Evolutionary conservation across 2,329 filamentous ascomycete species (phyloP).

Genomic region (Thielaviopsis punctulata): DNA sequence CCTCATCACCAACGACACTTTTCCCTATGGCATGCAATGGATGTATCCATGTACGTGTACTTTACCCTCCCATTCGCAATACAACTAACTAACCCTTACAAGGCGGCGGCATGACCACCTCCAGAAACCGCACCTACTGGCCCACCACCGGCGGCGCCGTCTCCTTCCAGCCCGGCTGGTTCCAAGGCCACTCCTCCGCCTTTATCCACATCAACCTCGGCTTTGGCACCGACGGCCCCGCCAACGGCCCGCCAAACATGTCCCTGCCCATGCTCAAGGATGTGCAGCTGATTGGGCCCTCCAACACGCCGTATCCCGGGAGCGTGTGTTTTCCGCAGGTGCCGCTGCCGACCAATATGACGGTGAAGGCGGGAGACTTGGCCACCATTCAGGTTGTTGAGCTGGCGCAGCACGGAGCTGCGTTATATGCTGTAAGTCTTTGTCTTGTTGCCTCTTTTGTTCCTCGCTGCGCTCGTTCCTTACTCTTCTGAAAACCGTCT

Average conservation of each 20-base stretch:
- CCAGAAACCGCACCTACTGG: slow-evolving; percentile 81
- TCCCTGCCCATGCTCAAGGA: slow-evolving; percentile 63
- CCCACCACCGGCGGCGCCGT: slow-evolving; percentile 75
- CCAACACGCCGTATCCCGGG: slow-evolving; percentile 70
- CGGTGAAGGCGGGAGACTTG: slow-evolving; percentile 63
- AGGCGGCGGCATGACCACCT: slow-evolving; percentile 72
- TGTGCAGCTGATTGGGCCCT: slow-evolving; percentile 70
- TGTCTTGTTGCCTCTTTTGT: not conserved
- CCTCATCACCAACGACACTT: slow-evolving; percentile 59
- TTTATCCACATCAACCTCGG: slow-evolving; percentile 86
- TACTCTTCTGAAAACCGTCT: no score
- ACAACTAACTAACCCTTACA: slow-evolving; percentile 4
- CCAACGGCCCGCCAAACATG: slow-evolving; percentile 62
- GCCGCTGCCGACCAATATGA: slow-evolving; percentile 55
- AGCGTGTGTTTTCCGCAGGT: slow-evolving; percentile 82
- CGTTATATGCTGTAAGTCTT: slow-evolving; percentile 56
- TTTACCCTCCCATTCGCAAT: not conserved
- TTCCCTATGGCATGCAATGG: slow-evolving; percentile 89
- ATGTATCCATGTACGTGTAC: slow-evolving; percentile 69
- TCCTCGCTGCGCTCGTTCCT: not conserved
- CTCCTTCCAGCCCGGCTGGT: slow-evolving; percentile 88
- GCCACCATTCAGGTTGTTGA: slow-evolving; percentile 84
- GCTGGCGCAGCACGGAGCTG: slow-evolving; percentile 64
- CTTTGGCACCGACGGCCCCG: slow-evolving; percentile 50
- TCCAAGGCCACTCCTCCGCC: slow-evolving; percentile 68